Evolutionary conservation across 129 eudicot genomes (phyloP).

Genomic region (Flaveria bidentis): DNA sequence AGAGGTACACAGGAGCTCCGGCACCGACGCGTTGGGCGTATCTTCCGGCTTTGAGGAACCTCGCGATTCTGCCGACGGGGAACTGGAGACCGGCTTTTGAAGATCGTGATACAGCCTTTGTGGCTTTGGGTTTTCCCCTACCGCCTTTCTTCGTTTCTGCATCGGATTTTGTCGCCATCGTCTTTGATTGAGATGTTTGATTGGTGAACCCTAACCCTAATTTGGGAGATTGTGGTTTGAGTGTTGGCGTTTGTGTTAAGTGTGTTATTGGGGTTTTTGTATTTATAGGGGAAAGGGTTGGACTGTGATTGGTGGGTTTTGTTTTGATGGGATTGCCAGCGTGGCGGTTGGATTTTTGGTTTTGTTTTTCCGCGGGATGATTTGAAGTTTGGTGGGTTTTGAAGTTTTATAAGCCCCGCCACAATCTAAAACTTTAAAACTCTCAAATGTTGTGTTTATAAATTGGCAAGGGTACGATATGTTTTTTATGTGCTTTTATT

Average conservation of each 20-base stretch:
- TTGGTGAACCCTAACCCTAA: neutral
- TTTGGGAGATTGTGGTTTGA: neutral
- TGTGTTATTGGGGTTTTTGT: neutral
- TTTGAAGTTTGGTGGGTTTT: too few relatives aligned
- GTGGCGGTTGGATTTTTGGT: conserved; percentile 22
- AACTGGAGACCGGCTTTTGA: conserved; percentile 48
- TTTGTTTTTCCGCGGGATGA: neutral
- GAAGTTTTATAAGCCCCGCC: too few relatives aligned
- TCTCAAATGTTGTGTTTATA: too few relatives aligned
- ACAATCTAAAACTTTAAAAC: too few relatives aligned
- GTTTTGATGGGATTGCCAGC: conserved; percentile 27
- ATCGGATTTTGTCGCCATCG: conserved; percentile 25
- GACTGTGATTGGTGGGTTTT: conserved; percentile 17
- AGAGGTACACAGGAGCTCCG: conserved; percentile 50
- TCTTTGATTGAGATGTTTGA: neutral
- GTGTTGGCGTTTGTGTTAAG: neutral
- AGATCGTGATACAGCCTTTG: conserved; percentile 44
- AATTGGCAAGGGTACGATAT: too few relatives aligned
- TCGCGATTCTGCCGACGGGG: conserved; percentile 52
- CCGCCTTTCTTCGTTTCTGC: conserved; percentile 39
- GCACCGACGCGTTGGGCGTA: conserved; percentile 51
- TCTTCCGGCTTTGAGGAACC: conserved; percentile 43
- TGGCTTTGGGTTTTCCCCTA: conserved; percentile 40
- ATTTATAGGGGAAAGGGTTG: neutral
- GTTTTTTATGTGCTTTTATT: too few relatives aligned